Percentiles rank a stretch among this genome's conserved stretches.
phyloP scores from a whole-genome alignment of 2,329 filamentous ascomycete genomes.

The Aspergillus quadrilineatus region DNA sequence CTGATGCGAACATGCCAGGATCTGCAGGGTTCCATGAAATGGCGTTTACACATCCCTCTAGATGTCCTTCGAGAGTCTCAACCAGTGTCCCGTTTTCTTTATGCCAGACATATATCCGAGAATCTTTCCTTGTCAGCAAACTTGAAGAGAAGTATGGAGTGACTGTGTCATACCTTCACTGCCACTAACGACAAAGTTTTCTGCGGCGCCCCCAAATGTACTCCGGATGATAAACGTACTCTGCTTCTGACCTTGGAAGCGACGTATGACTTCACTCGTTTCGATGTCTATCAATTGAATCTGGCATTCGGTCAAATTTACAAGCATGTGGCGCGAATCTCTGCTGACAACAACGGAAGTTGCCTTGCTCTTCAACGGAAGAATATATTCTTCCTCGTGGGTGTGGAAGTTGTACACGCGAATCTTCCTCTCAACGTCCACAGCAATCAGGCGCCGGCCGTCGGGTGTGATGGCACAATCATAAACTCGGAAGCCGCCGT shows the following conservation, averaged over 20 bases:
- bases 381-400: conserved; percentile 71
- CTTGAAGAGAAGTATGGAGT: not conserved
- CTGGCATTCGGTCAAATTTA: conserved; percentile 76
- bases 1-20: conserved; percentile 82
- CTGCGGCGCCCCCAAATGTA: conserved; percentile 81
- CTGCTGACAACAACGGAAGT: conserved; percentile 78
- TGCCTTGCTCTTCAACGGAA: conserved; percentile 66
- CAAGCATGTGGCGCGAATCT: conserved; percentile 76
- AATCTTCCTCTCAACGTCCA: conserved; percentile 68
- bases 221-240: conserved; percentile 77
- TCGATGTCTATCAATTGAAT: conserved; percentile 77
- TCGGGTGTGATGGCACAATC: conserved; percentile 82
- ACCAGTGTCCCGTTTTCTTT: conserved; percentile 75
- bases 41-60: conserved; percentile 74
- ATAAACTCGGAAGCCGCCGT: conserved; percentile 71
- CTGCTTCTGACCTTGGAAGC: conserved; percentile 73
- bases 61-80: conserved; percentile 73
- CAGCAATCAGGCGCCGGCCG: conserved; percentile 74
- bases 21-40: conserved; percentile 86
- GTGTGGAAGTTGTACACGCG: conserved; percentile 80
- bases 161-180: conserved; percentile 68
- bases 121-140: conserved; percentile 49
- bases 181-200: conserved; percentile 87
- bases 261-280: conserved; percentile 68
- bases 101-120: conserved; percentile 83